Conservation (phyloP, 441 rosid species). For the Eutrema salsugineum region DNA sequence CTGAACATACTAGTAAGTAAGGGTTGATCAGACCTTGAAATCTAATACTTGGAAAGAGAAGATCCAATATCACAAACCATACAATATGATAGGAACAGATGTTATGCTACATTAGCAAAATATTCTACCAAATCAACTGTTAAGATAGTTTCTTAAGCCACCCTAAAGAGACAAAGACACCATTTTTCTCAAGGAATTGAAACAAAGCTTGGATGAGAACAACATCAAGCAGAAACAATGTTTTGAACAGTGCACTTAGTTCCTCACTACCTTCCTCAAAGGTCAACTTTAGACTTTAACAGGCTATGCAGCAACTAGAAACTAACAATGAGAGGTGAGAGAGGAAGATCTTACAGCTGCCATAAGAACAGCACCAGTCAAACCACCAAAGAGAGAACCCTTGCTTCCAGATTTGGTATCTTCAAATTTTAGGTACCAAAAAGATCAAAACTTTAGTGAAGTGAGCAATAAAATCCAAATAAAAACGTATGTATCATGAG, state of each 20-base stretch:
- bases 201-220: not conserved
- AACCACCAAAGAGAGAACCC: constrained; percentile 76
- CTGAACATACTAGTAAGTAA: not conserved
- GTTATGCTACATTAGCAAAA: not conserved
- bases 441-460: not conserved
- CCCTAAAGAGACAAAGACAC: not conserved
- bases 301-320: not conserved
- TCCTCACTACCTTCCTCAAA: not conserved
- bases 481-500: not conserved
- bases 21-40: not conserved
- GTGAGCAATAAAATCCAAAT: not conserved
- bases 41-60: not conserved
- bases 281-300: not conserved
- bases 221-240: not conserved
- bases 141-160: not conserved
- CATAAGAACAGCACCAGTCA: constrained; percentile 73
- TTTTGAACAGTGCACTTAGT: constrained; percentile 4
- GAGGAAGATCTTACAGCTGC: constrained; percentile 46
- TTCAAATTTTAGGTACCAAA: constrained; percentile 18
- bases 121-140: not conserved
- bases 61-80: not conserved
- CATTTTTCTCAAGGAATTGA: not conserved
- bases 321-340: not conserved
- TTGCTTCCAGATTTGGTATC: constrained; percentile 68
- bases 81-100: not conserved